Conservation (phyloP, 345 rosid genomes). For the Rubroshorea leprosula region DNA sequence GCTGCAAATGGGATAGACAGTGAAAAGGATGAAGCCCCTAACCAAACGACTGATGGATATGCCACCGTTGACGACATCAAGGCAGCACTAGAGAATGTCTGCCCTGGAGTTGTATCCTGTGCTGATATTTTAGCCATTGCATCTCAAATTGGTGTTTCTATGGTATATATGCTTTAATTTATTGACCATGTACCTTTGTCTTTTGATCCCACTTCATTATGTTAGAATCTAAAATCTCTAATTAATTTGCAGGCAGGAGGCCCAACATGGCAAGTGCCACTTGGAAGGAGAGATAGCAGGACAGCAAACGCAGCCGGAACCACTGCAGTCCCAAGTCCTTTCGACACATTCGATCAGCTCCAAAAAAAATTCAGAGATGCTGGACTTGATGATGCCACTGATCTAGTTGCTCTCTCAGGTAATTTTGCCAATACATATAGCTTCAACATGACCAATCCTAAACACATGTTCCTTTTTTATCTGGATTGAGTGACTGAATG, state of each 20-base stretch:
- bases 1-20: constrained; percentile 17
- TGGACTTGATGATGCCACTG: constrained; percentile 53
- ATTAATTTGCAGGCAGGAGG: constrained; percentile 93
- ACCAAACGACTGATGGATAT: constrained; percentile 26
- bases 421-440: background rate
- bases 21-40: constrained; percentile 34
- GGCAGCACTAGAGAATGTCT: constrained; percentile 45
- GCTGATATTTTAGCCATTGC: constrained; percentile 54
- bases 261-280: constrained; percentile 53
- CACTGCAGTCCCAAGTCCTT: constrained; percentile 50
- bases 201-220: no score
- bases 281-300: constrained; percentile 71
- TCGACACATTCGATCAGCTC: constrained; percentile 34
- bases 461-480: background rate
- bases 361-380: constrained; percentile 49
- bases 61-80: constrained; percentile 42
- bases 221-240: no score
- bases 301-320: constrained; percentile 47
- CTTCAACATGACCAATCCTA: background rate
- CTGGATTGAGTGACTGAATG: no score
- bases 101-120: constrained; percentile 56
- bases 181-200: background rate
- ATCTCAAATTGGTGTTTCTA: constrained; percentile 37
- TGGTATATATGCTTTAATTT: constrained; percentile 23
- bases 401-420: constrained; percentile 73